phyloP scores from a whole-genome alignment of 345 rosid species.

The Citrus sp. region DNA sequence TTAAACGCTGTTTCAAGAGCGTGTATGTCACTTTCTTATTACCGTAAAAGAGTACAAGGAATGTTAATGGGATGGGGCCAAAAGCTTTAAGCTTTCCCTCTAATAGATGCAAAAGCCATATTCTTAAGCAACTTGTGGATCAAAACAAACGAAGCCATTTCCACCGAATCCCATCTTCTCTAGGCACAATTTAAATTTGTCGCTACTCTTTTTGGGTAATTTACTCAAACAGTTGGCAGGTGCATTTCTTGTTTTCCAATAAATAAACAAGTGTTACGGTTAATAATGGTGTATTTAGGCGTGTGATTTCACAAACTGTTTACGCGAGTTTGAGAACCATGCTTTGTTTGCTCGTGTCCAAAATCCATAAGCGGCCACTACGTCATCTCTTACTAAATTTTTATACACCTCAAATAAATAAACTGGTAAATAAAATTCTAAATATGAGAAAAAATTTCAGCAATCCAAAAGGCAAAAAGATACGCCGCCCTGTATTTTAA shows the following conservation, averaged over 20 bases:
- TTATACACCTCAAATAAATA: neutral
- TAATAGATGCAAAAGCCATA: neutral
- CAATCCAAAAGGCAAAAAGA: neutral
- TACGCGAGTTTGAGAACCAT: neutral
- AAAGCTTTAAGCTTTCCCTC: neutral
- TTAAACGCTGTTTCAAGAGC: neutral
- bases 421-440: neutral
- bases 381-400: neutral
- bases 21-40: conserved; percentile 12
- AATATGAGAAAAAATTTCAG: neutral
- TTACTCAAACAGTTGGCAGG: neutral
- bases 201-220: neutral
- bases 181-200: neutral
- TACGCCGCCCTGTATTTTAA: too few relatives aligned
- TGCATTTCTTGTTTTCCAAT: neutral
- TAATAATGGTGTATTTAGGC: neutral
- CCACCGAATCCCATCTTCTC: neutral
- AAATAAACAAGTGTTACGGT: too few relatives aligned
- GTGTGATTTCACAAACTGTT: neutral
- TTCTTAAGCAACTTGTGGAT: neutral
- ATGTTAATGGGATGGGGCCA: neutral
- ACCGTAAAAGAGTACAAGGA: neutral
- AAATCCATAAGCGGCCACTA: neutral
- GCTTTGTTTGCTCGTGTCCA: neutral
- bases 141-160: neutral